Evolutionary conservation across 129 eudicot genomes (phyloP).

Genomic region (Chrysanthemum makinoi): DNA sequence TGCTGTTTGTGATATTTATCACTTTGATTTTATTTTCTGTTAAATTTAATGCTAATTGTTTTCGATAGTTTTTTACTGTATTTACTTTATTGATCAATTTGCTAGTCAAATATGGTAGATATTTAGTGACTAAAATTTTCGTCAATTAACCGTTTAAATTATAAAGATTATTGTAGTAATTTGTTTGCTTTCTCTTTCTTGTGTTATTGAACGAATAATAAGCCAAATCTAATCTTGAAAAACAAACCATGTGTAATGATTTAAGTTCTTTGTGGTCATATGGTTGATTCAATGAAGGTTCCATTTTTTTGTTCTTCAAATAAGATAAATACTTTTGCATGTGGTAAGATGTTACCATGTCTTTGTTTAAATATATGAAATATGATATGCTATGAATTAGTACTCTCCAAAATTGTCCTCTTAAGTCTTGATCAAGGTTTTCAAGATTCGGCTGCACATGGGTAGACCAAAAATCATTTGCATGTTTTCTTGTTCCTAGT

Average conservation of each 20-base stretch:
- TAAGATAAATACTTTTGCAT: slow-evolving; percentile 19
- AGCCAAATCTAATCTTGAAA: slow-evolving; percentile 9
- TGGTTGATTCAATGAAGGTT: slow-evolving; percentile 33
- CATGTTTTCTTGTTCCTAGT: slow-evolving; percentile 16
- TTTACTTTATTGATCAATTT: too few species aligned
- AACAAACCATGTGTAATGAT: slow-evolving; percentile 14
- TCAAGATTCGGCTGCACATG: slow-evolving; percentile 21
- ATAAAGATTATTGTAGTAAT: neutral
- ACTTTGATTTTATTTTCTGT: slow-evolving; percentile 3
- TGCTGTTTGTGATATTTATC: neutral
- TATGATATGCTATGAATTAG: neutral
- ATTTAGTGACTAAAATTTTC: neutral
- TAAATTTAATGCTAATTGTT: too few species aligned
- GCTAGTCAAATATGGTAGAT: too few species aligned
- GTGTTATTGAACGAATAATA: slow-evolving; percentile 20
- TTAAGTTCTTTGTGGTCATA: slow-evolving; percentile 23
- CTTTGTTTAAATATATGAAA: slow-evolving; percentile 4
- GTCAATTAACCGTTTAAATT: neutral
- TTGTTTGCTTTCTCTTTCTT: slow-evolving; percentile 4
- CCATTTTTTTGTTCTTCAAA: slow-evolving; percentile 18
- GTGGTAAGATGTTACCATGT: slow-evolving; percentile 20
- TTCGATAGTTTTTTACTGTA: too few species aligned
- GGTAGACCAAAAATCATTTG: slow-evolving; percentile 19
- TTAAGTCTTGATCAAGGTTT: neutral
- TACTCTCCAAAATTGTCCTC: slow-evolving; percentile 18